phyloP scores from a whole-genome alignment of 2,329 filamentous ascomycete species.

The Colletotrichum kahawae region DNA sequence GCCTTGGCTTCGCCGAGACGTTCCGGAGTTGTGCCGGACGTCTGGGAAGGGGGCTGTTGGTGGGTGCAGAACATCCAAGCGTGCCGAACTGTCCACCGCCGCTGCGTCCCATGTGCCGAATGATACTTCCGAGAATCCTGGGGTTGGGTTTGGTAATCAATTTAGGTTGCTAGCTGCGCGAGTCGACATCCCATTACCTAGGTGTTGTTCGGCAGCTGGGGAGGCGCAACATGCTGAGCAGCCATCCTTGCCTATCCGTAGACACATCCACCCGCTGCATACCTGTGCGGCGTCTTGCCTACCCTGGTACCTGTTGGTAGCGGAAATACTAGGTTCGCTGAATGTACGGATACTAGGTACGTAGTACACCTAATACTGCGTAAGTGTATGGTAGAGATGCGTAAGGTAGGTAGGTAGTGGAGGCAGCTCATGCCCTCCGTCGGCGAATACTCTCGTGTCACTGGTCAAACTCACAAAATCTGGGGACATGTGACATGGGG shows the following conservation, averaged over 20 bases:
- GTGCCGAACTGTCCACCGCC: background rate
- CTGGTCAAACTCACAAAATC: background rate
- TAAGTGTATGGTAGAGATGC: background rate
- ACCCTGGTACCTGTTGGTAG: background rate
- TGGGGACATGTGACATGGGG: slow-evolving; percentile 12
- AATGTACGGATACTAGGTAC: background rate
- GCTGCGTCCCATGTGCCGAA: background rate
- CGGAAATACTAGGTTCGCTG: background rate
- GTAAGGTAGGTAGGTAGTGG: background rate
- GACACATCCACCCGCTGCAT: background rate
- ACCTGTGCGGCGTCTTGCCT: background rate
- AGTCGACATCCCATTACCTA: background rate
- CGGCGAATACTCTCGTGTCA: background rate
- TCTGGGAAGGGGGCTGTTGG: background rate
- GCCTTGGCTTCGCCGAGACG: slow-evolving; percentile 1
- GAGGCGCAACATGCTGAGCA: background rate
- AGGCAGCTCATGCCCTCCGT: background rate
- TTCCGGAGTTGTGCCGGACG: background rate
- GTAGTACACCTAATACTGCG: no score
- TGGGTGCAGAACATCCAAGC: background rate
- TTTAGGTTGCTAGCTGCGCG: background rate
- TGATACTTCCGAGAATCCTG: background rate
- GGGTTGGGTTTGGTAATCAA: background rate
- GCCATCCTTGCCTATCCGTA: no score
- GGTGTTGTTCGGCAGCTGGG: background rate